Evolutionary conservation across 768 basidiomycete species (phyloP).

Genomic region (Kwoniella dendrophila): DNA sequence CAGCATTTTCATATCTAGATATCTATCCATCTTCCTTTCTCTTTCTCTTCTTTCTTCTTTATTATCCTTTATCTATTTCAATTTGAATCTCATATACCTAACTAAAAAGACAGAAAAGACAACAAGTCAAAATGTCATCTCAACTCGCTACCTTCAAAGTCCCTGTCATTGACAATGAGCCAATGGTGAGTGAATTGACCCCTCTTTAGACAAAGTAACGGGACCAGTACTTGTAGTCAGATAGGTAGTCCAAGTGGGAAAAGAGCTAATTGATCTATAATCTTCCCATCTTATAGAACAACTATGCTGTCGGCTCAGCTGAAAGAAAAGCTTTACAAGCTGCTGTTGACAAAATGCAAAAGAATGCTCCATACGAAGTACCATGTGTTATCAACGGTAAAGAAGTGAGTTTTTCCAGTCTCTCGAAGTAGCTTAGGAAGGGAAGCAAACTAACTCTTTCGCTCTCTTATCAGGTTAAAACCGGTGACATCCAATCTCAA

Average conservation of each 20-base stretch:
- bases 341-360: conserved; percentile 77
- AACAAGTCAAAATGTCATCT: conserved; percentile 36
- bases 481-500: conserved; percentile 77
- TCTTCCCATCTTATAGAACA: too few relatives aligned
- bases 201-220: background rate
- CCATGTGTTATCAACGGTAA: conserved; percentile 91
- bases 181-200: conserved; percentile 70
- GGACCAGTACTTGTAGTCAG: conserved; percentile 68
- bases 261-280: too few relatives aligned
- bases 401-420: conserved; percentile 61
- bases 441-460: background rate
- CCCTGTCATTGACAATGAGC: conserved; percentile 86
- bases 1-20: too few relatives aligned
- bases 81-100: background rate
- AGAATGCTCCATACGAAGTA: conserved; percentile 83
- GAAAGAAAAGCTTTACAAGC: conserved; percentile 75
- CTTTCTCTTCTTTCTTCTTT: conserved; percentile 1
- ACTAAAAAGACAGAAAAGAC: background rate
- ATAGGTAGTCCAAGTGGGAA: too few relatives aligned
- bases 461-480: conserved; percentile 65
- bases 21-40: background rate
- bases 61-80: background rate
- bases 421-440: background rate
- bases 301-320: conserved; percentile 74
- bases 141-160: conserved; percentile 79